A percentile compares a stretch with the other conserved stretches of the same genome.
phyloP scores from a whole-genome alignment of 345 rosid species.

The Hibiscus mutabilis region DNA sequence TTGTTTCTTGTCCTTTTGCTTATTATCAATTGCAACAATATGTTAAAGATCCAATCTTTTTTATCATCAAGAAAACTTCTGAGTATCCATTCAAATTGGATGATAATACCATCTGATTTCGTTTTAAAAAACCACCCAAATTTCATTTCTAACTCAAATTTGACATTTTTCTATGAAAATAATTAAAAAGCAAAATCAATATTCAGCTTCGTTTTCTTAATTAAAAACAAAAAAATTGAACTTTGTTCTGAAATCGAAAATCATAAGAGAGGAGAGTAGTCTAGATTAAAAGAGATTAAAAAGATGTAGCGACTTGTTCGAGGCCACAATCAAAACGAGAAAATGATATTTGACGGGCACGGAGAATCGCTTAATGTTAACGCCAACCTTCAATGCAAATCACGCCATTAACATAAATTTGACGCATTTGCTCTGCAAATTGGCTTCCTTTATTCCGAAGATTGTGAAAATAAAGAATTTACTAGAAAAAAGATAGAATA shows the following conservation, averaged over 20 bases:
- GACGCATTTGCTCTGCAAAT: conserved; percentile 66
- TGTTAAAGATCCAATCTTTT: too few relatives aligned
- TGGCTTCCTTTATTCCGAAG: conserved; percentile 27
- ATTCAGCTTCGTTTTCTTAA: neutral
- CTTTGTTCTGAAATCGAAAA: neutral
- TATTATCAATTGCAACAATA: too few relatives aligned
- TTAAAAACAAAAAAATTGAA: neutral
- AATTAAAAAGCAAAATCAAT: neutral
- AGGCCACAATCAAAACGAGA: conserved; percentile 50
- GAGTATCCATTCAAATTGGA: neutral
- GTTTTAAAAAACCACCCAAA: neutral
- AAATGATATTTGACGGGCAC: conserved; percentile 42
- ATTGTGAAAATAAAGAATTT: too few relatives aligned
- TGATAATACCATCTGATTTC: neutral
- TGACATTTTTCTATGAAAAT: neutral
- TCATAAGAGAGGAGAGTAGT: neutral
- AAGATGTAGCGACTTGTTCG: conserved; percentile 55
- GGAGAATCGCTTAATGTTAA: conserved; percentile 49
- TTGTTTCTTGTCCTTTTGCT: too few relatives aligned
- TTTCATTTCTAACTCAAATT: neutral
- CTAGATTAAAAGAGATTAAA: neutral
- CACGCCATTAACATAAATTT: conserved; percentile 27
- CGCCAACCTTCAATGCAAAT: conserved; percentile 71
- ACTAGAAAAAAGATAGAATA: neutral
- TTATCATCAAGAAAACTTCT: neutral